Evolutionary conservation across 257 asterid genomes (phyloP).

Genomic region (Haberlea rhodopensis): DNA sequence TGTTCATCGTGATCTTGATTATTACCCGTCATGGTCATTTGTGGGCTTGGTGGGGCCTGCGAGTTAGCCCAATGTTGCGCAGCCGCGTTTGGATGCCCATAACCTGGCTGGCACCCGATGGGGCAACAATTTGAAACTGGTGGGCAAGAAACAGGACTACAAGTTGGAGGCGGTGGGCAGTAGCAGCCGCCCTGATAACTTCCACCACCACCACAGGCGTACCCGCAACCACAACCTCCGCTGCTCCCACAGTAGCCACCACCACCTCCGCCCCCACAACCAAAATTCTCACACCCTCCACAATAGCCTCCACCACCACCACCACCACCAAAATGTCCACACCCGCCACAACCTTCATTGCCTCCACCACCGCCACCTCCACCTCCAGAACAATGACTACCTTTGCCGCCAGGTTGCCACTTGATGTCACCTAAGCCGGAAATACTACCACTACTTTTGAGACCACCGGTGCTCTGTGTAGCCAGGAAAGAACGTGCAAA

Average conservation of each 20-base stretch:
- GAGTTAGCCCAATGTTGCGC: neutral
- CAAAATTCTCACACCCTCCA: neutral
- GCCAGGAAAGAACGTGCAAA: neutral
- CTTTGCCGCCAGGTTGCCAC: neutral
- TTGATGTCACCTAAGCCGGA: neutral
- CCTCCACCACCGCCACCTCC: neutral
- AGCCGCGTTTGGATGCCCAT: neutral
- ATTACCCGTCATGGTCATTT: too few relatives aligned
- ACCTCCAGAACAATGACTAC: neutral
- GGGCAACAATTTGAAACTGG: conserved; percentile 2
- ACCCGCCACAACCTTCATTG: neutral
- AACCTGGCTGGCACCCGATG: neutral
- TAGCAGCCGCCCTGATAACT: neutral
- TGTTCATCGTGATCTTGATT: too few relatives aligned
- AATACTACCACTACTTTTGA: neutral
- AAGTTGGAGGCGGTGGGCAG: neutral
- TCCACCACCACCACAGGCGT: neutral
- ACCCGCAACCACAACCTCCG: neutral
- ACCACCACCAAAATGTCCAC: neutral
- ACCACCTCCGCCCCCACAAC: neutral
- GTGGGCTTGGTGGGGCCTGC: neutral
- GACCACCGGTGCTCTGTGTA: neutral
- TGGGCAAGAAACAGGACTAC: neutral
- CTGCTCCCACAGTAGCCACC: neutral
- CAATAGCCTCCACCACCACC: neutral